These are phyloP conservation scores for Arachnomyces sp. DNA, from an alignment of 2,329 filamentous ascomycete species.

Conservation along the genomic window DNA sequence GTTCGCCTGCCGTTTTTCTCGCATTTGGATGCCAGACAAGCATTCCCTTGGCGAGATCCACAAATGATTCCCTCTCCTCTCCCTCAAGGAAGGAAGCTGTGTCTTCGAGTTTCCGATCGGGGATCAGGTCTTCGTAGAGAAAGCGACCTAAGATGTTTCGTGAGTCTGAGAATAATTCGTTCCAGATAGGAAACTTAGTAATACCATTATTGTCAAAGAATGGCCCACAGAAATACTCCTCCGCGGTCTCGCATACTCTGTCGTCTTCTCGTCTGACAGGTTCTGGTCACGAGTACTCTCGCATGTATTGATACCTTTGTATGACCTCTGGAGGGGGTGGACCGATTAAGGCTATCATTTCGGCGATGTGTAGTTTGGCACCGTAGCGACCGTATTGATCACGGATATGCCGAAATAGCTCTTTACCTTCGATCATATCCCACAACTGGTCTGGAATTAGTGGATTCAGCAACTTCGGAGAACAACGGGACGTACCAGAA, in stretches of 20 bases:
- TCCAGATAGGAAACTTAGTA: conserved; percentile 9
- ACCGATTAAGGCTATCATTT: conserved; percentile 34
- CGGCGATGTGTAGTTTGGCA: conserved; percentile 28
- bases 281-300: conserved; percentile 12
- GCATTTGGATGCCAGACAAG: conserved; percentile 23
- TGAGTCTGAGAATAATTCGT: conserved; percentile 15
- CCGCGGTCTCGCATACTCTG: conserved; percentile 12
- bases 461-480: conserved; percentile 12
- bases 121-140: conserved; percentile 27
- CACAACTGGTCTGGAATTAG: conserved; percentile 23
- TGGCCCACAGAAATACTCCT: conserved; percentile 18
- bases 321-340: conserved; percentile 25
- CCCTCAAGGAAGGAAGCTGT: conserved; percentile 21
- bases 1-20: conserved; percentile 24
- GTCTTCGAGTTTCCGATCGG: conserved; percentile 22
- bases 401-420: conserved; percentile 28
- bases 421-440: conserved; percentile 32
- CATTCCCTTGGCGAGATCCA: conserved; percentile 25
- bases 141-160: conserved; percentile 22
- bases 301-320: conserved; percentile 12
- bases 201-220: conserved; percentile 21
- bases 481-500: conserved; percentile 11
- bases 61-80: conserved; percentile 24
- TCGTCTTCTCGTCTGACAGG: conserved; percentile 10
- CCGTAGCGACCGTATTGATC: conserved; percentile 23